Evolutionary conservation across 2,329 filamentous ascomycete genomes (phyloP), one percentile per base, ranked within the genome.

Genomic region (Neurospora sp.): DNA sequence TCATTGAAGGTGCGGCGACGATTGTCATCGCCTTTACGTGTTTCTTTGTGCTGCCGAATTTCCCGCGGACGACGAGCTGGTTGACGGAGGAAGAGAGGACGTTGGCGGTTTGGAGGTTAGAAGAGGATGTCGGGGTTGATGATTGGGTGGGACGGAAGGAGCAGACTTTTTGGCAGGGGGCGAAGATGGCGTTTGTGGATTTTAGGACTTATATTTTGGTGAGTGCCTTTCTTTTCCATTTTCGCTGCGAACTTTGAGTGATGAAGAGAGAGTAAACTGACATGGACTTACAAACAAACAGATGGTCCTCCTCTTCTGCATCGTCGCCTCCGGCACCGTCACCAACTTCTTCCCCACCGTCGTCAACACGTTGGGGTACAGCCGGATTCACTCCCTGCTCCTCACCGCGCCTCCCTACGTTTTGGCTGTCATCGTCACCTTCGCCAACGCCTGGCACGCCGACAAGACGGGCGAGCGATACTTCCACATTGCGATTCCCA

Each of bases 321-420:
- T 88, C 71, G 86, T 83, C 8, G 80, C 83, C 68, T 75, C 74
- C 58, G 87, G 84, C 67, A 86, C 86, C 8, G 86, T 91, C 11
- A 90, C 87, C 42, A 90, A 89, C 78, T 91, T 91, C 81, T 90
- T 91, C 79, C 89, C 89, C 52, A 90, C 90, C 0, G 89, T 93
- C 69, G 90, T 93, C 67, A 81, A 84, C 71, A 90, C 89, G 6
- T 84, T 93, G 2, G 85, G 87, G n/a, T 91, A 90, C 77, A 83
- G 79, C 70, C 81, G 84, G 17, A 87, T 89, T 67, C 79, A 83
- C 36, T 87, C 89, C 0, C 84, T 91, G 4, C 84, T 91, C 15
- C 81, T 91, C 68, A 90, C 88, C 0, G 86, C 85, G 0, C 90
- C 90, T 0, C 89, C 89, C 1, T 91, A 90, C 76, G 85, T 90